phyloP scores from a whole-genome alignment of 148 eudicot genomes.

The Polygonum aviculare region DNA sequence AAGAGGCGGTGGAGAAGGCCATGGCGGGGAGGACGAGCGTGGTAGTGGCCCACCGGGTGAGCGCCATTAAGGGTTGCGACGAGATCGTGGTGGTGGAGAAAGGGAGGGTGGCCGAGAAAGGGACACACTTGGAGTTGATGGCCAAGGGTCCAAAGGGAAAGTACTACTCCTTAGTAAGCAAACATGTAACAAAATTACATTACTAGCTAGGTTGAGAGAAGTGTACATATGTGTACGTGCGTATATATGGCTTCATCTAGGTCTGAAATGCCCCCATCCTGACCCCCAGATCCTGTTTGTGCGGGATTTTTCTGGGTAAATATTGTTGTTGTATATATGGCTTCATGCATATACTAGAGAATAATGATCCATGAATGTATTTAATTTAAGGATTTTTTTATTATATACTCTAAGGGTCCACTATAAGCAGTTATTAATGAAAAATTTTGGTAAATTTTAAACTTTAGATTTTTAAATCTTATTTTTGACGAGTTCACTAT shows the following conservation, averaged over 20 bases:
- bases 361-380: not conserved
- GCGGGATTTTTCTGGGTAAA: no score
- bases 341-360: not conserved
- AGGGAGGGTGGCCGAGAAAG: constrained; percentile 66
- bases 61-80: constrained; percentile 65
- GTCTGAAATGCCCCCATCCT: no score
- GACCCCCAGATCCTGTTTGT: no score
- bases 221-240: not conserved
- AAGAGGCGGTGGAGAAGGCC: constrained; percentile 65
- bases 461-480: no score
- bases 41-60: constrained; percentile 74
- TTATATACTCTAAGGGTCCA: no score
- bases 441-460: no score
- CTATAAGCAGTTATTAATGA: no score
- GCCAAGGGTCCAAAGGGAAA: constrained; percentile 55
- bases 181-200: constrained; percentile 9
- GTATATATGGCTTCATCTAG: not conserved
- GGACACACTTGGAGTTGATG: constrained; percentile 50
- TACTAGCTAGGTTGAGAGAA: not conserved
- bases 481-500: no score
- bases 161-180: constrained; percentile 61
- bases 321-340: no score
- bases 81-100: constrained; percentile 60
- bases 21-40: constrained; percentile 73
- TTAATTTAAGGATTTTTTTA: no score